A percentile compares a stretch with the other conserved stretches of the same genome.
These are phyloP conservation scores for Ephemerocybe angulata DNA, from an alignment of 768 basidiomycete genomes.

Conservation along the genomic window DNA sequence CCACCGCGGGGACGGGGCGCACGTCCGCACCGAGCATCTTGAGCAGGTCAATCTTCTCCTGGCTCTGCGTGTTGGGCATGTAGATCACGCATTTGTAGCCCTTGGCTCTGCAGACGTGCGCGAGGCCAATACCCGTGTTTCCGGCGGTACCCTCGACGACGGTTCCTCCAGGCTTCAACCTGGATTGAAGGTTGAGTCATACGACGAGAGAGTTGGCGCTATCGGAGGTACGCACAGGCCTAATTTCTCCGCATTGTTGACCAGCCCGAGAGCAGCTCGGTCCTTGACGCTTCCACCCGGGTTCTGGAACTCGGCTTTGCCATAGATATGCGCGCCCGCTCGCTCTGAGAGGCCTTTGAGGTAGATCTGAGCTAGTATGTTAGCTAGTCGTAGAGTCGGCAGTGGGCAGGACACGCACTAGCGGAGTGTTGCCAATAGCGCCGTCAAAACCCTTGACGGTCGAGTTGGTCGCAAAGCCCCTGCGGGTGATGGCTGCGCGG, in stretches of 20 bases:
- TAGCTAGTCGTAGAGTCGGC: not conserved
- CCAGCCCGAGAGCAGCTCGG: constrained; percentile 86
- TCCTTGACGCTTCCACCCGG: constrained; percentile 98
- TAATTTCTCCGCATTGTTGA: constrained; percentile 80
- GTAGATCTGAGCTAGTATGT: constrained; percentile 56
- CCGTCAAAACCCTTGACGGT: constrained; percentile 77
- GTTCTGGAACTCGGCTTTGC: constrained; percentile 98
- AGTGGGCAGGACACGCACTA: constrained; percentile 47
- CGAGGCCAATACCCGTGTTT: constrained; percentile 95
- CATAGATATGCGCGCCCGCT: constrained; percentile 80
- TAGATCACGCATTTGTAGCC: constrained; percentile 99
- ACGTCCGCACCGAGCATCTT: constrained; percentile 98
- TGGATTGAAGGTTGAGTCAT: constrained; percentile 20
- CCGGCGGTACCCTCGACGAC: constrained; percentile 98
- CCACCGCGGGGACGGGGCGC: constrained; percentile 91
- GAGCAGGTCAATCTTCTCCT: constrained; percentile 97
- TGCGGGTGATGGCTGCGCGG: constrained; percentile 25
- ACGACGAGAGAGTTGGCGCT: not conserved
- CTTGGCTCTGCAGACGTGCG: constrained; percentile 87
- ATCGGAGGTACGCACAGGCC: constrained; percentile 55
- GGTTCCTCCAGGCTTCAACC: constrained; percentile 89
- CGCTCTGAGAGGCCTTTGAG: constrained; percentile 77
- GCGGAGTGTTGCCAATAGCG: constrained; percentile 89
- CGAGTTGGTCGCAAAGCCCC: constrained; percentile 36
- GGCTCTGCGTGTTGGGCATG: constrained; percentile 97